Evolutionary conservation across 2,329 filamentous ascomycete species (phyloP).

Genomic region (Aspergillus niger): DNA sequence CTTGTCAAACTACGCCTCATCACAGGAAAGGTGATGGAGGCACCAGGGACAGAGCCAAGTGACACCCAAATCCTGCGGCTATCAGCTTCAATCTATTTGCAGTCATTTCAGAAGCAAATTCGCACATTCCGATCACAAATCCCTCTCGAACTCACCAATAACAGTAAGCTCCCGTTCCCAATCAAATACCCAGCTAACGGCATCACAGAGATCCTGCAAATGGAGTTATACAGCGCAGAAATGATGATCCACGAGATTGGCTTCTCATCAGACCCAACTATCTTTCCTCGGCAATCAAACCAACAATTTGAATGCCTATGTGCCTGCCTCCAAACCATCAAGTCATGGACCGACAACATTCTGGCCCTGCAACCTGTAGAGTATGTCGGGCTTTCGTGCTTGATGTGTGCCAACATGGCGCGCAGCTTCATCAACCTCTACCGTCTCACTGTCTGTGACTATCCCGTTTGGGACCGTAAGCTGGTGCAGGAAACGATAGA

Average conservation of each 20-base stretch:
- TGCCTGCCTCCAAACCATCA: not conserved
- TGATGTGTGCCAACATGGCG: not conserved
- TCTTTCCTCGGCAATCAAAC: not conserved
- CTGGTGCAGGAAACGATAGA: slow-evolving; percentile 3
- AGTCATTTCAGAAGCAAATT: slow-evolving; percentile 4
- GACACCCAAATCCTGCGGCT: not conserved
- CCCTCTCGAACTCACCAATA: not conserved
- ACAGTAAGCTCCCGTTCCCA: not conserved
- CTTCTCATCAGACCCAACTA: not conserved
- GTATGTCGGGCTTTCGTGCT: not conserved
- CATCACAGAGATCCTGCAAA: not conserved
- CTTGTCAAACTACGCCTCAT: slow-evolving; percentile 1
- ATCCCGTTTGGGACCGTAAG: slow-evolving; percentile 6
- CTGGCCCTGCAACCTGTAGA: not conserved
- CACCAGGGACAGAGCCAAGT: not conserved
- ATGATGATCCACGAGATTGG: not conserved
- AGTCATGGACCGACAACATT: not conserved
- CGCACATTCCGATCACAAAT: not conserved
- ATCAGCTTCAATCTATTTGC: not conserved
- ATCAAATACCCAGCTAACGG: not conserved
- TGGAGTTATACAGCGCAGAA: not conserved
- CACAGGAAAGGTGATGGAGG: not conserved
- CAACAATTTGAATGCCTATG: not conserved
- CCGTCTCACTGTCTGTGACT: not conserved
- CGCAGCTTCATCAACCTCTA: slow-evolving; percentile 3